Conservation (phyloP, 345 rosid species). For the Gossypium herbaceum region DNA sequence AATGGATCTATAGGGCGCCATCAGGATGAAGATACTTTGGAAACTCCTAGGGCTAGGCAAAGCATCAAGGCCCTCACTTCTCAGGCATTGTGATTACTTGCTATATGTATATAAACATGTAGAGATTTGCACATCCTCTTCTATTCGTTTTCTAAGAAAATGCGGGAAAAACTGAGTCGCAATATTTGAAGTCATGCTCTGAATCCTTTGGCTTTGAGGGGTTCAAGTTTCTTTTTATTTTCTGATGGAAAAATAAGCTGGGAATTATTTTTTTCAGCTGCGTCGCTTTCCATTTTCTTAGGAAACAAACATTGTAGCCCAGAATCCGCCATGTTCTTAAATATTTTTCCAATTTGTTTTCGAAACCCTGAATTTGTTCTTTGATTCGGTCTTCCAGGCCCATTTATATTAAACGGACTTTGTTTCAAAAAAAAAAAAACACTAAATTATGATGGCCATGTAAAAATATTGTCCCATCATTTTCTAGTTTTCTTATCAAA, state of each 20-base stretch:
- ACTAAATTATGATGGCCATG: no score
- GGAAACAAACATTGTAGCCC: not conserved
- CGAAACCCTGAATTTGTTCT: constrained; percentile 5
- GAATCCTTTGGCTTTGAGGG: not conserved
- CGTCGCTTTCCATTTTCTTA: constrained; percentile 3
- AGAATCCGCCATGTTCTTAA: not conserved
- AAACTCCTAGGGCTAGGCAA: constrained; percentile 73
- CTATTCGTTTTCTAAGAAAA: constrained; percentile 24
- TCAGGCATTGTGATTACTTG: constrained; percentile 42
- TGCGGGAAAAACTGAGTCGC: constrained; percentile 5
- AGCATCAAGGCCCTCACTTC: constrained; percentile 68
- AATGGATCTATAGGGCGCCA: constrained; percentile 53
- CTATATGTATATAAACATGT: not conserved
- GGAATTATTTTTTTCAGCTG: not conserved
- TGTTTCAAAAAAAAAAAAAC: no score
- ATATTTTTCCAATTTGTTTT: not conserved
- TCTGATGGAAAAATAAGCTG: not conserved
- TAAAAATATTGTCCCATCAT: no score
- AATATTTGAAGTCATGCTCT: constrained; percentile 5
- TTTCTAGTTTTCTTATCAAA: no score
- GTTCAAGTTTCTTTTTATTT: not conserved
- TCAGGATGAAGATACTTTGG: constrained; percentile 46
- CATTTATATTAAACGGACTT: no score
- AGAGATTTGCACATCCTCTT: not conserved
- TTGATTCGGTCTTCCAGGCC: no score